These are phyloP conservation scores for Cylindricascospora bacillispora DNA, from an alignment of 1,139 yeast genomes.

Conservation along the genomic window DNA sequence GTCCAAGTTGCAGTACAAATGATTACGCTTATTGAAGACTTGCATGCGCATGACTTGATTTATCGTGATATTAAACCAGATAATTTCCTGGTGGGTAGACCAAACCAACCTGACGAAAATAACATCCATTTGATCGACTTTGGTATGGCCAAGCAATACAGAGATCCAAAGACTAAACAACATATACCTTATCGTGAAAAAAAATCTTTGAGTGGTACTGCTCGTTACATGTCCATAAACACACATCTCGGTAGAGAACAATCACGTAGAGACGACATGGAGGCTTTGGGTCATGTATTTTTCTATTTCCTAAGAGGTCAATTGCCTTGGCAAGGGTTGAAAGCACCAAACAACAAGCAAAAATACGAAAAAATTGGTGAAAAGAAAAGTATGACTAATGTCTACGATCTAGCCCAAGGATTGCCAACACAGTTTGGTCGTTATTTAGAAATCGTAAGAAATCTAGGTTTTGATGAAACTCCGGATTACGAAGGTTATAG, in stretches of 20 bases:
- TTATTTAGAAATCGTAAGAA: conserved; percentile 58
- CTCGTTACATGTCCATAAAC: conserved; percentile 89
- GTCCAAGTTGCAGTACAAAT: conserved; percentile 65
- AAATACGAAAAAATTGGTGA: conserved; percentile 75
- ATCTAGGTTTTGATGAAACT: conserved; percentile 59
- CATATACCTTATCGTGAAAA: conserved; percentile 96
- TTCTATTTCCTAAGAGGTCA: conserved; percentile 93
- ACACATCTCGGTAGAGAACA: conserved; percentile 97
- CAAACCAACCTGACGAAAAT: conserved; percentile 51
- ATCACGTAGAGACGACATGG: conserved; percentile 91
- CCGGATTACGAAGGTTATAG: conserved; percentile 70
- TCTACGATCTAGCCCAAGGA: conserved; percentile 54
- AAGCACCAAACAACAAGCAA: conserved; percentile 72
- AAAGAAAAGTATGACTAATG: conserved; percentile 60
- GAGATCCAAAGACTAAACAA: conserved; percentile 90
- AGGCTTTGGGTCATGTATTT: conserved; percentile 87
- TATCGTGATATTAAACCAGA: conserved; percentile 84
- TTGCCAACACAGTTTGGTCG: conserved; percentile 69
- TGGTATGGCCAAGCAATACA: conserved; percentile 88
- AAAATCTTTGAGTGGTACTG: conserved; percentile 94
- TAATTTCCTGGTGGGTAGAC: conserved; percentile 89
- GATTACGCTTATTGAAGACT: conserved; percentile 52
- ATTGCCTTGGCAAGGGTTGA: conserved; percentile 97
- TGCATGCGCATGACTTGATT: conserved; percentile 58
- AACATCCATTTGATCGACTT: conserved; percentile 92